Evolutionary conservation across 495 filamentous ascomycete species (phyloP).

Genomic region (Chlorociboria aeruginascens): DNA sequence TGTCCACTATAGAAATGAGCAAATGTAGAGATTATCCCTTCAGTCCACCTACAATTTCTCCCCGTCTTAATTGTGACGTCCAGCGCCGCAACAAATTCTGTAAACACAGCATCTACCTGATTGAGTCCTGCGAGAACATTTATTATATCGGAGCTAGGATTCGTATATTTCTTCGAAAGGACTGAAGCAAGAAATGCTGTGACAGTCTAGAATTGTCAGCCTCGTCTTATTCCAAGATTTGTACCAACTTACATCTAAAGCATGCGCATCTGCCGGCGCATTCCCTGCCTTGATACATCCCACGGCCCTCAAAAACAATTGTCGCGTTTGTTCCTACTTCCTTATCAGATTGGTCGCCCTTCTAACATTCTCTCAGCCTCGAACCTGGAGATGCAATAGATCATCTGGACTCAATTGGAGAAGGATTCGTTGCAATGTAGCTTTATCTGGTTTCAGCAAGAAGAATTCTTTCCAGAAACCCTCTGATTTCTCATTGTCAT

Average conservation of each 20-base stretch:
- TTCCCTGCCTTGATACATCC: conserved; percentile 50
- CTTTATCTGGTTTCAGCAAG: conserved; percentile 64
- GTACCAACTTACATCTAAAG: conserved; percentile 64
- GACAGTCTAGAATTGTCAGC: conserved; percentile 52
- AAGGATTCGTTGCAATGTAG: conserved; percentile 52
- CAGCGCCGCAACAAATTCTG: conserved; percentile 74
- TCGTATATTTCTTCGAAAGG: conserved; percentile 84
- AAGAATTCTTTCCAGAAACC: conserved; percentile 98
- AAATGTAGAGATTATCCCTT: neutral
- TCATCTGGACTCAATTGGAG: conserved; percentile 58
- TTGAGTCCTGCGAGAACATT: conserved; percentile 77
- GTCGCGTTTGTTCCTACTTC: conserved; percentile 55
- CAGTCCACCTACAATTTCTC: conserved; percentile 43
- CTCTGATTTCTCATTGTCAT: conserved; percentile 58
- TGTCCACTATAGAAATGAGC: conserved; percentile 38
- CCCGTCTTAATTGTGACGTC: conserved; percentile 76
- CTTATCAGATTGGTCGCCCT: conserved; percentile 3
- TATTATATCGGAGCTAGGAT: conserved; percentile 92
- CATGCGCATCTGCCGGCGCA: conserved; percentile 59
- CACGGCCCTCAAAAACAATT: conserved; percentile 65
- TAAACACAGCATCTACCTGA: conserved; percentile 72
- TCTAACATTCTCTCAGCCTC: conserved; percentile 1
- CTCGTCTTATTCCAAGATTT: neutral
- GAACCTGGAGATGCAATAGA: conserved; percentile 58
- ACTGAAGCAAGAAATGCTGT: conserved; percentile 74